phyloP scores from a whole-genome alignment of 371 early-diverging fungal genomes.

The Rhizopus microsporus region DNA sequence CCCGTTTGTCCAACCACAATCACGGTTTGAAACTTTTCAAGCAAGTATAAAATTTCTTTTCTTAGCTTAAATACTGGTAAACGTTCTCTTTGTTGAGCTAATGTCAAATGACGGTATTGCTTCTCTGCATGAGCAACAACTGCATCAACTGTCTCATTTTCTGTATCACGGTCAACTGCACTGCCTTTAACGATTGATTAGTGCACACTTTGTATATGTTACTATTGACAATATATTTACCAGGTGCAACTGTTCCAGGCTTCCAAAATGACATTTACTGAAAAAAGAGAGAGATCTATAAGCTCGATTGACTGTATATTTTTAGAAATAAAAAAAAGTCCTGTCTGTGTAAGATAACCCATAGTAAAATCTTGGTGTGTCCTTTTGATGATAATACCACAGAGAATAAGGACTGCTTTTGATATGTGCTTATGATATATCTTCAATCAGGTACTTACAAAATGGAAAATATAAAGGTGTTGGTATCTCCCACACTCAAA shows the following conservation, averaged over 20 bases:
- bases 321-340: not conserved
- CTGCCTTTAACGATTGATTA: slow-evolving; percentile 47
- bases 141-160: slow-evolving; percentile 56
- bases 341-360: no score
- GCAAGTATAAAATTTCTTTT: slow-evolving; percentile 53
- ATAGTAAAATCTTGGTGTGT: no score
- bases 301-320: no score
- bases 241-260: slow-evolving; percentile 69
- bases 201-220: not conserved
- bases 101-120: slow-evolving; percentile 45
- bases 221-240: slow-evolving; percentile 27
- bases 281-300: not conserved
- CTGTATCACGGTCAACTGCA: slow-evolving; percentile 64
- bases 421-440: no score
- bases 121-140: slow-evolving; percentile 48
- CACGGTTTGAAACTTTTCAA: slow-evolving; percentile 69
- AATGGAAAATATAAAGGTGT: no score
- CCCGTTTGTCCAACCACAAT: slow-evolving; percentile 66
- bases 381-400: no score
- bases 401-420: no score
- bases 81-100: slow-evolving; percentile 58
- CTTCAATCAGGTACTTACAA: no score
- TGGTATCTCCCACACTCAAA: no score
- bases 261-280: slow-evolving; percentile 63
- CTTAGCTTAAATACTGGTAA: slow-evolving; percentile 65